A percentile compares a stretch with the other conserved stretches of the same genome.
phyloP scores from a whole-genome alignment of 495 filamentous ascomycete species.

The Trichoderma virens region DNA sequence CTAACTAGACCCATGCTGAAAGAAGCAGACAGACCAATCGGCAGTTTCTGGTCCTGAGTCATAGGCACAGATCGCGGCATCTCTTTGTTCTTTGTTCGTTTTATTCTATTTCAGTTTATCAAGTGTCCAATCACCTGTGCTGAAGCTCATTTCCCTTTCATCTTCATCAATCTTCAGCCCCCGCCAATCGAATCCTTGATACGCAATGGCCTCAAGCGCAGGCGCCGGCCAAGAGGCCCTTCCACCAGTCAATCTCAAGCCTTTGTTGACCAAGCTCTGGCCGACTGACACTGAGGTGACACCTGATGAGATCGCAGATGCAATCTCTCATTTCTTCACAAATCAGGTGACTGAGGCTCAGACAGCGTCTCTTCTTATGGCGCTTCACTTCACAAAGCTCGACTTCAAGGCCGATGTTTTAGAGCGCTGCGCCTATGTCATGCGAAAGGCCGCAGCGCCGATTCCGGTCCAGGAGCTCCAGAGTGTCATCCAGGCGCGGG shows the following conservation, averaged over 20 bases:
- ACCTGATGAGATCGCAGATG: constrained; percentile 75
- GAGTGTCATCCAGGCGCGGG: constrained; percentile 42
- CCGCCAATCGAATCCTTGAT: too few relatives aligned
- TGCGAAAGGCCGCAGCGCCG: constrained; percentile 51
- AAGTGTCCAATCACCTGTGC: too few relatives aligned
- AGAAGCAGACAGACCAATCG: not conserved
- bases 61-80: not conserved
- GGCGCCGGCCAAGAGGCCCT: constrained; percentile 16
- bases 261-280: constrained; percentile 73
- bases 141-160: too few relatives aligned
- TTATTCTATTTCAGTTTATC: too few relatives aligned
- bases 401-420: constrained; percentile 76
- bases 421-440: constrained; percentile 59
- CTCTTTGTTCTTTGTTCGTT: too few relatives aligned
- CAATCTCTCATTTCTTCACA: constrained; percentile 82
- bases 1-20: too few relatives aligned
- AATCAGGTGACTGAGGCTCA: constrained; percentile 77
- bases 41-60: not conserved
- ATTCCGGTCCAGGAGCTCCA: constrained; percentile 31
- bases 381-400: constrained; percentile 76
- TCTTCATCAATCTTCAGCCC: not conserved
- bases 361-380: constrained; percentile 73
- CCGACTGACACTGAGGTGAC: constrained; percentile 49
- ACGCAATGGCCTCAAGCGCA: constrained; percentile 16
- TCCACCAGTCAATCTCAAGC: constrained; percentile 57